phyloP scores from a whole-genome alignment of 106 monocot species.

The Phalaenopsis aphrodite region DNA sequence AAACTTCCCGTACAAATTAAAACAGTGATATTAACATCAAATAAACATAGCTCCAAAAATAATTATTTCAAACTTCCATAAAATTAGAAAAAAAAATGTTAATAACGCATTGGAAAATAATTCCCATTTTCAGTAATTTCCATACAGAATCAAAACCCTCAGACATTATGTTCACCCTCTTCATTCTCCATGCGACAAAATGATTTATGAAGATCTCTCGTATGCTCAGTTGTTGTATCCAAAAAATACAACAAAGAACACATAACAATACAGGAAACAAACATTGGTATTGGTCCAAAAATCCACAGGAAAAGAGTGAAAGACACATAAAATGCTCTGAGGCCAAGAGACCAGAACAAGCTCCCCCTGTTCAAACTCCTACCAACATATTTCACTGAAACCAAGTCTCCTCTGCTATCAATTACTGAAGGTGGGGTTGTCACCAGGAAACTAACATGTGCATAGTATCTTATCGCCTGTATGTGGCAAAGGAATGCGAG shows the following conservation, averaged over 20 bases:
- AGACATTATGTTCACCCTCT: background rate
- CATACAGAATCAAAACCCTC: background rate
- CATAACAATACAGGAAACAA: constrained; percentile 27
- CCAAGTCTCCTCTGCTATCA: background rate
- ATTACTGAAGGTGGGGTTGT: constrained; percentile 28
- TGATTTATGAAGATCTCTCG: background rate
- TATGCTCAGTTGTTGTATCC: constrained; percentile 20
- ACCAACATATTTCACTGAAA: constrained; percentile 37
- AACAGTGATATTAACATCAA: too few relatives aligned
- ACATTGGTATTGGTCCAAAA: constrained; percentile 70
- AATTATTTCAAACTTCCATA: too few relatives aligned
- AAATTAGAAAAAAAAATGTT: too few relatives aligned
- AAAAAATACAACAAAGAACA: constrained; percentile 51
- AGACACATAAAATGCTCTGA: constrained; percentile 66
- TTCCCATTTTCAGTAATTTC: background rate
- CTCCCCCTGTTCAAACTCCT: constrained; percentile 41
- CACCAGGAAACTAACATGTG: constrained; percentile 66
- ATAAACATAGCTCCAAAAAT: too few relatives aligned
- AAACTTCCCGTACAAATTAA: too few relatives aligned
- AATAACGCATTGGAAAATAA: too few relatives aligned
- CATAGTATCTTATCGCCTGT: constrained; percentile 80
- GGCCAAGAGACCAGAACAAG: constrained; percentile 80
- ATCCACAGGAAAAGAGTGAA: constrained; percentile 76
- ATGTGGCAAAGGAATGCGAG: constrained; percentile 66
- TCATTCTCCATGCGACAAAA: background rate